A percentile compares a stretch with the other conserved stretches of the same genome.
phyloP scores from a whole-genome alignment of 2,329 filamentous ascomycete genomes.

The Phialocephala sp. region DNA sequence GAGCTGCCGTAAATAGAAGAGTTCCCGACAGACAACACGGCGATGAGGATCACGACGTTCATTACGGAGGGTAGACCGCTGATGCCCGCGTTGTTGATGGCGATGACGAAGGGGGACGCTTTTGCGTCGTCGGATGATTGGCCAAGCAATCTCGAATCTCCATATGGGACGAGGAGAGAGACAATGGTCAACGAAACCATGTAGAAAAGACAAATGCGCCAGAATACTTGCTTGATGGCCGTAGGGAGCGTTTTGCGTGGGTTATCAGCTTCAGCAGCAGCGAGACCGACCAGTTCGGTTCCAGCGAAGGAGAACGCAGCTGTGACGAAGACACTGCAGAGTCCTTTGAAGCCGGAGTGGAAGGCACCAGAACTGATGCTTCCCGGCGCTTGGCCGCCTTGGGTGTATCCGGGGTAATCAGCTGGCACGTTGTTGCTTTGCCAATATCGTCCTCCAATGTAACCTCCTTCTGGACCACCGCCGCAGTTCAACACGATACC shows the following conservation, averaged over 20 bases:
- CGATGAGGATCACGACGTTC: conserved; percentile 64
- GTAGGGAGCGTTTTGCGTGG: conserved; percentile 55
- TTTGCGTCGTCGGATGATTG: conserved; percentile 43
- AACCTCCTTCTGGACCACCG: conserved; percentile 58
- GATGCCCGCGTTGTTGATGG: conserved; percentile 58
- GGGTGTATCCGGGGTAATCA: conserved; percentile 50
- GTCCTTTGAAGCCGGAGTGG: conserved; percentile 56
- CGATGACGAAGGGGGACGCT: conserved; percentile 63
- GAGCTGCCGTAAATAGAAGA: conserved; percentile 65
- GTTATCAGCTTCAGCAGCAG: conserved; percentile 56
- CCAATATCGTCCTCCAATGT: conserved; percentile 67
- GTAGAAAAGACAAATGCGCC: conserved; percentile 60
- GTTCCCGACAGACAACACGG: conserved; percentile 63
- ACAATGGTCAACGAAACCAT: conserved; percentile 57
- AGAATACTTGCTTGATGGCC: conserved; percentile 60
- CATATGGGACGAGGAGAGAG: conserved; percentile 54
- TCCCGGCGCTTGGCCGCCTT: conserved; percentile 19
- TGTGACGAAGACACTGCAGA: conserved; percentile 57
- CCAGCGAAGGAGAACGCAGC: conserved; percentile 58
- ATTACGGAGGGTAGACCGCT: conserved; percentile 60
- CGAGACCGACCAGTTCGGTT: conserved; percentile 58
- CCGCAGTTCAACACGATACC: conserved; percentile 65
- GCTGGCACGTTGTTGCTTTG: conserved; percentile 51
- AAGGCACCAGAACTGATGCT: conserved; percentile 45
- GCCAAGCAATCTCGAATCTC: conserved; percentile 48